Evolutionary conservation across 805 yeast species (phyloP).

Genomic region (Lipomyces starkeyi): DNA sequence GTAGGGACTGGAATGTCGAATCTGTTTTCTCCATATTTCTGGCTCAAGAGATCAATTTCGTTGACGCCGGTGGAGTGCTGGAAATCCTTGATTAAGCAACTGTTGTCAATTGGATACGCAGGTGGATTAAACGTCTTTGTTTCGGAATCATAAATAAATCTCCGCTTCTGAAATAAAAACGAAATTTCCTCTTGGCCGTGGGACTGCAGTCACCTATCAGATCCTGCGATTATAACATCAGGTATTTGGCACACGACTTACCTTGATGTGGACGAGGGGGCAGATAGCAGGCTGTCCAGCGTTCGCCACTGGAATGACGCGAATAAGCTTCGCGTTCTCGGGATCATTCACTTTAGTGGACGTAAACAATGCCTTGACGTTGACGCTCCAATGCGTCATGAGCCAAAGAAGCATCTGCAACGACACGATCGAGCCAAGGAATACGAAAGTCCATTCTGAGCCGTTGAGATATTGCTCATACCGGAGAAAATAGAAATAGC

Average conservation of each 20-base stretch:
- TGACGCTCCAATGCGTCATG: constrained; percentile 93
- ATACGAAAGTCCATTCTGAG: constrained; percentile 95
- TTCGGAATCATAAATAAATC: constrained; percentile 71
- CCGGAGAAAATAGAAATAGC: constrained; percentile 64
- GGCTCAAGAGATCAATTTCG: constrained; percentile 50
- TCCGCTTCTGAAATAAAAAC: constrained; percentile 89
- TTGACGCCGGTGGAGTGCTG: constrained; percentile 60
- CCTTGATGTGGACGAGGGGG: constrained; percentile 27
- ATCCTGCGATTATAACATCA: not conserved
- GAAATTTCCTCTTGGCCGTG: constrained; percentile 66
- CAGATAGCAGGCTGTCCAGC: constrained; percentile 86
- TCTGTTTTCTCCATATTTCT: constrained; percentile 80
- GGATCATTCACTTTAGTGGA: constrained; percentile 60
- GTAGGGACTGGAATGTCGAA: constrained; percentile 97
- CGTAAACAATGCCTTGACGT: constrained; percentile 71
- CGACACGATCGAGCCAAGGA: constrained; percentile 72
- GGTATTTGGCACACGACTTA: constrained; percentile 32
- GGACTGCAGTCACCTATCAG: constrained; percentile 44
- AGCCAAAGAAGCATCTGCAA: constrained; percentile 78
- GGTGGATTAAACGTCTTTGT: constrained; percentile 76
- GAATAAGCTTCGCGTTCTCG: constrained; percentile 70
- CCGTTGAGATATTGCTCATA: constrained; percentile 87
- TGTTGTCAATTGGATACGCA: constrained; percentile 59
- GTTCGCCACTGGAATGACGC: constrained; percentile 82
- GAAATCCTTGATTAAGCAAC: constrained; percentile 48